Base-by-base conservation (phyloP, 2,329 filamentous ascomycete genomes). In the Sclerotinia nivalis region DNA sequence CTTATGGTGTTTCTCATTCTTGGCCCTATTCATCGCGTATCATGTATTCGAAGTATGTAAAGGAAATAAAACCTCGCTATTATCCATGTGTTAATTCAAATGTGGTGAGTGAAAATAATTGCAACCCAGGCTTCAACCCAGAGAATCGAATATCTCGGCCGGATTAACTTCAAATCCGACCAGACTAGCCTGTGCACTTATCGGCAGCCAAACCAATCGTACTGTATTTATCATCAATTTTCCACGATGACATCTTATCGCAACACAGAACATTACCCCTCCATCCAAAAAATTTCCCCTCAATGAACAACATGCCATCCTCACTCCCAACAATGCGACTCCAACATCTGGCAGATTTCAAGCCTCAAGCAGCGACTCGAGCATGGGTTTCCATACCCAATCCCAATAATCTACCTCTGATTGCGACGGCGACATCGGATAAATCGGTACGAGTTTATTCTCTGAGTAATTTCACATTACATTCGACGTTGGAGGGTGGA, bases 361-460 rank as follows among this genome's bases (percentile, higher is more conserved):
- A 76, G 62, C 77, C 77, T 85, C 84, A 88, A 74, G 84, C 90
- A 59, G 84, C 86, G 76, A 85, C 89, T 74, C 92, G 96, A 75
- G 90, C 93, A 76, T 99, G 96, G 96, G 88, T 89, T 73, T 93
- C 92, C 28, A 84, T 89, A 70, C 92, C 94, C 1, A 96, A 99
- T 78, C 93, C 95, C 2, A 91, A 89, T 40, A 72, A 72, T 22
- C 89, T 96, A 28, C 95, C 96, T 4, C 87, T 98, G 71, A 84
- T 97, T 76, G 96, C 95, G 70, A 97, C 95, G 25, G 90, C 93
- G 72, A 93, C 94, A 81, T 89, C 92, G 70, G 89, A 92, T 79
- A 97, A 96, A 78, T 90, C 90, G 50, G 92, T 96, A 69, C 94
- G 93, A 72, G 86, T 99, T 76, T 97, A 96, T 84, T 97, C 92